phyloP scores from a whole-genome alignment of 2,329 filamentous ascomycete species.

The Magnaporthiopsis rhizophila region DNA sequence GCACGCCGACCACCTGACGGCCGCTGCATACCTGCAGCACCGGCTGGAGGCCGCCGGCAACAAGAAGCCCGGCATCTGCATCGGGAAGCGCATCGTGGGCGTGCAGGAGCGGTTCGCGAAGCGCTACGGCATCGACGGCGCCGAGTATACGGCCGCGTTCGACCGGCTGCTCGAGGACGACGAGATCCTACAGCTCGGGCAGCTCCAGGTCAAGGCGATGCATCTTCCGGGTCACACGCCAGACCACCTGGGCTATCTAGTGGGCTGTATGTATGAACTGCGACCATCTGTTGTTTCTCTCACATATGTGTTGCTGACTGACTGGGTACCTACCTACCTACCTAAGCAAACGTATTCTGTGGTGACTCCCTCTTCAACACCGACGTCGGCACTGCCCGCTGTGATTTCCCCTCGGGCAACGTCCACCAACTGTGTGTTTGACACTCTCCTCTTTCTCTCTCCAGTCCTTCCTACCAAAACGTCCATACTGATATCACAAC shows the following conservation, averaged over 20 bases:
- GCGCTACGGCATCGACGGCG: slow-evolving; percentile 34
- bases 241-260: slow-evolving; percentile 50
- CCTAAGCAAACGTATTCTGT: slow-evolving; percentile 36
- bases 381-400: slow-evolving; percentile 44
- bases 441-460: neutral
- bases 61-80: slow-evolving; percentile 37
- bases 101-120: slow-evolving; percentile 43
- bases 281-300: neutral
- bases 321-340: no score
- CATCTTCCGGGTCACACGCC: slow-evolving; percentile 54
- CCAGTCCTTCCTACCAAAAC: neutral
- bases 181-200: slow-evolving; percentile 43
- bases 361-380: slow-evolving; percentile 46
- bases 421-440: neutral
- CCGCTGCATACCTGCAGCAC: slow-evolving; percentile 48
- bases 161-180: slow-evolving; percentile 46
- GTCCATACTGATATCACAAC: slow-evolving; percentile 27
- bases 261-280: slow-evolving; percentile 30
- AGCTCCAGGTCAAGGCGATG: slow-evolving; percentile 34
- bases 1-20: slow-evolving; percentile 53
- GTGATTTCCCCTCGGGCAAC: slow-evolving; percentile 41
- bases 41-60: slow-evolving; percentile 27
- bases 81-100: slow-evolving; percentile 42
- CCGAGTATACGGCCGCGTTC: slow-evolving; percentile 40
- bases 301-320: neutral